A percentile compares a stretch with the other conserved stretches of the same genome.
These are phyloP conservation scores for Yamadazyma tumulicola DNA, from an alignment of 805 yeast genomes.

Conservation along the genomic window DNA sequence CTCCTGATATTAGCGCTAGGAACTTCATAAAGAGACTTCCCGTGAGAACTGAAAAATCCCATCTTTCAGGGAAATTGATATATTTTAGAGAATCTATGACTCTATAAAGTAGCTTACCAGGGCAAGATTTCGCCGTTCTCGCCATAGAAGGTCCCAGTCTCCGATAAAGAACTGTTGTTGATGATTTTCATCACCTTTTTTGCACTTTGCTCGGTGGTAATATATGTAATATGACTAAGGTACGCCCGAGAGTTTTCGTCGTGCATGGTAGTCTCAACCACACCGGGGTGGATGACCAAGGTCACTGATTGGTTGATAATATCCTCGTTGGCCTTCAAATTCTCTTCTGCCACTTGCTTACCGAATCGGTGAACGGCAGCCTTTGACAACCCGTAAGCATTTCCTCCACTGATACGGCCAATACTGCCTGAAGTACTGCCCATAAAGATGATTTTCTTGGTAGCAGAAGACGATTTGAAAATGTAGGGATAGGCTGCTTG, in stretches of 20 bases:
- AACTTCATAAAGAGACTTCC: slow-evolving; percentile 61
- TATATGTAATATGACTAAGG: slow-evolving; percentile 1
- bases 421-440: neutral
- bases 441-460: slow-evolving; percentile 1
- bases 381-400: slow-evolving; percentile 33
- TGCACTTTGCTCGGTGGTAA: slow-evolving; percentile 6
- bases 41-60: neutral
- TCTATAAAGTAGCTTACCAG: neutral
- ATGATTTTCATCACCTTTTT: neutral
- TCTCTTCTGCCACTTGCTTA: slow-evolving; percentile 21
- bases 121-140: slow-evolving; percentile 3
- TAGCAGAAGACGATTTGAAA: slow-evolving; percentile 4
- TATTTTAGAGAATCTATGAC: neutral
- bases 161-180: no score
- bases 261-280: slow-evolving; percentile 33
- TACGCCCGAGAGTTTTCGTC: slow-evolving; percentile 12
- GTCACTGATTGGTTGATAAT: slow-evolving; percentile 12
- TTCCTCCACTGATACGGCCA: neutral
- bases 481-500: slow-evolving; percentile 11
- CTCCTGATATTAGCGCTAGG: slow-evolving; percentile 90
- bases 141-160: slow-evolving; percentile 2
- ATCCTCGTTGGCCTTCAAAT: neutral
- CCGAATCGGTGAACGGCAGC: slow-evolving; percentile 31
- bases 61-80: no score
- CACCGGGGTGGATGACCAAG: slow-evolving; percentile 27